Base-by-base conservation (phyloP, 495 filamentous ascomycete species). In the Xylaria telfairii region DNA sequence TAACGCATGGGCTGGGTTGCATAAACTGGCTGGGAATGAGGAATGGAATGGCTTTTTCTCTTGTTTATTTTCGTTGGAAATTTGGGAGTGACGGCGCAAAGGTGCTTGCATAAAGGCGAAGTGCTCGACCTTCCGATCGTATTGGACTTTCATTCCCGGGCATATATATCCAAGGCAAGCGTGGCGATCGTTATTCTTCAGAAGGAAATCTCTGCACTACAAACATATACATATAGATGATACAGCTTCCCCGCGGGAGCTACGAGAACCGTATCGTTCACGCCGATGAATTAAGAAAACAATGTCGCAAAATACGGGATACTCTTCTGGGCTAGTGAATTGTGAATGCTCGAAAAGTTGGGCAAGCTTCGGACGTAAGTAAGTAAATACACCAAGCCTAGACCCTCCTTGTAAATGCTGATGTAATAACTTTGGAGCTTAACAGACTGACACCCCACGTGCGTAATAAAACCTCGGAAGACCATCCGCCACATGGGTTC, bases 61-160 rank as follows among this genome's bases (percentile, higher is more conserved):
- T 53, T 13, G 7, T 47, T 54, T 51, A 41, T 24, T 53, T 67
- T 63, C 1, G 60, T 32, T 51, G 64, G 60, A 47, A 56, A 26
- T 42, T 54, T 39, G 53, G 76, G 67, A 70, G 66, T 51, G 71
- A 69, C 15, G 70, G 71, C 72, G 65, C 69, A 71, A 71, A 70
- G 67, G 68, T 71, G 62, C 66, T 73, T 72, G 63, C 69, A 72
- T 71, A 47, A 69, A 66, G 74, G 73, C 76, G 76, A 75, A 76
- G 68, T 71, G 72, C 67, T 78, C 74, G 72, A 69, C 71, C 71
- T 71, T 71, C 66, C 69, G 60, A 64, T 72, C 57, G 65, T 72
- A 69, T 68, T 67, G 54, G 49, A 54, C 46, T 49, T 71, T 74
- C 39, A 46, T 47, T 56, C 13, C 26, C 30, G 59, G 69, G 74